Evolutionary conservation across 371 early-diverging fungal species (phyloP).

Genomic region (Mortierella polycephala): DNA sequence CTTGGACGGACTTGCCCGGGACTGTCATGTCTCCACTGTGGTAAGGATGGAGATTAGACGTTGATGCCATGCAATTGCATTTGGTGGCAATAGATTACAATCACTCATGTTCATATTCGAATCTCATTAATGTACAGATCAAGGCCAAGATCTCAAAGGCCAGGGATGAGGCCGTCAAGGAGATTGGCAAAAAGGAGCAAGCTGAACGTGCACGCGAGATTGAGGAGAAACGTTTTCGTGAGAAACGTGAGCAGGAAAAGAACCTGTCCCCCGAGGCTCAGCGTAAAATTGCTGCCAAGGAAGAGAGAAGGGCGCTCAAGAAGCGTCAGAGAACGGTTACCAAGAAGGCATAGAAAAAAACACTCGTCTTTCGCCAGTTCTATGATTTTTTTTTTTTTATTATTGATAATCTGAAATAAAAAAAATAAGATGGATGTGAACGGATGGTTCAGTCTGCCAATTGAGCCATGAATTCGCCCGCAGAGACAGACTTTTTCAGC

Average conservation of each 20-base stretch:
- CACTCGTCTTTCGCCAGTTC: not conserved
- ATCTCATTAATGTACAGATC: conserved; percentile 11
- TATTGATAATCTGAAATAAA: not conserved
- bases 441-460: conserved; percentile 4
- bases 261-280: conserved; percentile 46
- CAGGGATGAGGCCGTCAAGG: conserved; percentile 39
- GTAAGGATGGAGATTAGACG: conserved; percentile 14
- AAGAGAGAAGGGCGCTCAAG: conserved; percentile 45
- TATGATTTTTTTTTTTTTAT: not conserved
- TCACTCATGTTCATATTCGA: not conserved
- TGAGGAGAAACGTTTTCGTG: conserved; percentile 39
- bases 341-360: conserved; percentile 19
- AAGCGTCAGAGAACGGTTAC: conserved; percentile 44
- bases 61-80: not conserved
- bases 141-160: conserved; percentile 45
- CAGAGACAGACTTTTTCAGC: conserved; percentile 39
- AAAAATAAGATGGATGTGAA: no score
- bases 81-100: not conserved
- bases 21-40: conserved; percentile 44
- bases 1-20: conserved; percentile 44
- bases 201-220: conserved; percentile 33
- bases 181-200: conserved; percentile 39
- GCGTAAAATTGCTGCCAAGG: conserved; percentile 51
- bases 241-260: conserved; percentile 48
- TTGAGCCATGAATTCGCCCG: conserved; percentile 36